A percentile compares a stretch with the other conserved stretches of the same genome.
phyloP scores from a whole-genome alignment of 495 filamentous ascomycete genomes.

The Jackrogersella multiformis region DNA sequence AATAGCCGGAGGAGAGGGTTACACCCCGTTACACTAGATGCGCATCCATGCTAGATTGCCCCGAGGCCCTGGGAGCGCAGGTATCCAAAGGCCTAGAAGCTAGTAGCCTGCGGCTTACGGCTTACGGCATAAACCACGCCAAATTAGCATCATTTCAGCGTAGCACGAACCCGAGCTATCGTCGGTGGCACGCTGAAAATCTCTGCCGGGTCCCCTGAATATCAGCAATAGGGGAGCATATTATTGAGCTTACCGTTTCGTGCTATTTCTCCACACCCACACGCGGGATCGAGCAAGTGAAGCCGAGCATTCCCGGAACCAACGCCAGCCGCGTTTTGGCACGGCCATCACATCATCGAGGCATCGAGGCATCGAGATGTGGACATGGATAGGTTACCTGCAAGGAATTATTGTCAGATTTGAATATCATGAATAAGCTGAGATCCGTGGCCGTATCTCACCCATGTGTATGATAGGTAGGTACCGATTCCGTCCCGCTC shows the following conservation, averaged over 20 bases:
- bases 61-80: background rate
- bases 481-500: background rate
- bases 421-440: constrained; percentile 7
- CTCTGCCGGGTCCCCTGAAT: background rate
- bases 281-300: background rate
- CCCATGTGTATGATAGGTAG: background rate
- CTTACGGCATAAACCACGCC: background rate
- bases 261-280: background rate
- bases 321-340: background rate
- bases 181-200: background rate
- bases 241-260: no score
- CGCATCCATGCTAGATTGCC: constrained; percentile 1
- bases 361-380: background rate
- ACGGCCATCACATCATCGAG: constrained; percentile 11
- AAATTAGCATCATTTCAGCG: background rate
- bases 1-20: background rate
- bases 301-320: constrained; percentile 1
- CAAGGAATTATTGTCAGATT: constrained; percentile 2
- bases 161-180: background rate
- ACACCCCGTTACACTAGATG: constrained; percentile 9
- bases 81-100: background rate
- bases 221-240: background rate
- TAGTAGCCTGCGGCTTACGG: background rate
- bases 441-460: background rate
- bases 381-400: background rate